Evolutionary conservation across 2,329 filamentous ascomycete species (phyloP).

Genomic region (Ophioceras dolichostomum): DNA sequence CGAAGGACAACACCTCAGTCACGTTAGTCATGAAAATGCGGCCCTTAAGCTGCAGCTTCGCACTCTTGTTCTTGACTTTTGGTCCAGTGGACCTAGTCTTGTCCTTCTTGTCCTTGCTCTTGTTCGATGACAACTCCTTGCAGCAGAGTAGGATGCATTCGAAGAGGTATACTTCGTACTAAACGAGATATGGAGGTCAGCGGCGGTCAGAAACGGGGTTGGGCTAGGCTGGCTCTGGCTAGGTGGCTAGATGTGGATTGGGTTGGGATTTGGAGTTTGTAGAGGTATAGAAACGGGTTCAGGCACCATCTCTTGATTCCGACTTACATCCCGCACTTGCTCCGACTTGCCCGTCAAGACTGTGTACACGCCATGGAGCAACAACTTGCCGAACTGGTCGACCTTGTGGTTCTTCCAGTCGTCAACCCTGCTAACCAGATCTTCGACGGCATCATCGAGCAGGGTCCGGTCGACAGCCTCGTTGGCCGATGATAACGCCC

Average conservation of each 20-base stretch:
- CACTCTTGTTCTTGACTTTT: slow-evolving; percentile 51
- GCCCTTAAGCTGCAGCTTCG: slow-evolving; percentile 87
- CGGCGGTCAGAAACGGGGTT: no score
- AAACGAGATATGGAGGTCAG: slow-evolving; percentile 4
- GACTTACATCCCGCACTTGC: slow-evolving; percentile 72
- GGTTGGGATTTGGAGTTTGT: no score
- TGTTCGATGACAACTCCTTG: slow-evolving; percentile 84
- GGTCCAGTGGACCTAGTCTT: slow-evolving; percentile 43
- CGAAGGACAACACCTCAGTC: slow-evolving; percentile 79
- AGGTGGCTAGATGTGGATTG: no score
- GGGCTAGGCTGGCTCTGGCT: no score
- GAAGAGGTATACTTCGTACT: slow-evolving; percentile 98
- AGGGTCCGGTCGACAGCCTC: slow-evolving; percentile 84
- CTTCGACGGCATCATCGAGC: slow-evolving; percentile 69
- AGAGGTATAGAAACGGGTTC: no score
- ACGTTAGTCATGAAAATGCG: slow-evolving; percentile 99
- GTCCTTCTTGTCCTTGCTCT: slow-evolving; percentile 67
- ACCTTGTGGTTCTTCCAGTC: slow-evolving; percentile 95
- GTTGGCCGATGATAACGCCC: slow-evolving; percentile 75
- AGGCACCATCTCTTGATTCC: no score
- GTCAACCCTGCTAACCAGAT: slow-evolving; percentile 72
- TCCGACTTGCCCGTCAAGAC: slow-evolving; percentile 86
- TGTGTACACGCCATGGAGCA: slow-evolving; percentile 82
- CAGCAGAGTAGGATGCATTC: slow-evolving; percentile 92
- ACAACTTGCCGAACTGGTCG: slow-evolving; percentile 78